Evolutionary conservation across 2,329 filamentous ascomycete species (phyloP), one percentile per base, ranked within the genome.

Genomic region (Xylaria multiplex): DNA sequence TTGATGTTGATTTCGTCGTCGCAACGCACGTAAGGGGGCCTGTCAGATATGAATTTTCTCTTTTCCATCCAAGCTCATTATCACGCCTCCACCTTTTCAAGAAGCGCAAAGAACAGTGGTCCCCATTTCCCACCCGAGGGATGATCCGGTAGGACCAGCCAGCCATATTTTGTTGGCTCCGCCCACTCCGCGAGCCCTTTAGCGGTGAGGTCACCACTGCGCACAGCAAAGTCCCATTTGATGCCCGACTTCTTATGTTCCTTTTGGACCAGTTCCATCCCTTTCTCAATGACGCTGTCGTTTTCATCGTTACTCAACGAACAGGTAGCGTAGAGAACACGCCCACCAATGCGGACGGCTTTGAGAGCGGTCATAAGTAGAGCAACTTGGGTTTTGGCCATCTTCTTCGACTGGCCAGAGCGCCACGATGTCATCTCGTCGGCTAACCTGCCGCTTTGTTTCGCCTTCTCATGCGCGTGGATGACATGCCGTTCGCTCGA

Each of bases 101-200:
- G 69, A 35, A 78, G 65, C 4, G 77, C 72, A 61, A 81, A 81
- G 72, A 77, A 81, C 35, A 81, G 66, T 19, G 80, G 80, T 1
- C 79, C 80, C 78, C 78, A 81, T 66, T 70, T 72, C 2, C 75
- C 75, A 9, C 74, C 71, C 56, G 56, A 69, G 1, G 66, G 67
- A 27, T 79, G 79, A 66, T 81, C 80, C 6, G 80, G 80, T 27
- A 81, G 69, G 3, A 78, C 78, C 43, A 80, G 76, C 77, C 79
- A 79, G 1, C 78, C 80, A 58, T 76, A 65, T 43, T 76, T 77
- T 6, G 79, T 81, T 45, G 68, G 58, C 48, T 76, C 72, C 70
- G 73, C 74, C 71, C 74, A 73, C 4, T 46, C 52, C 22, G 68
- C 73, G n/a, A 76, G 37, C 11, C 67, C 66, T 9, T 43, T 32